These are phyloP conservation scores for Jatropha curcas DNA, from an alignment of 345 rosid genomes.

Conservation along the genomic window DNA sequence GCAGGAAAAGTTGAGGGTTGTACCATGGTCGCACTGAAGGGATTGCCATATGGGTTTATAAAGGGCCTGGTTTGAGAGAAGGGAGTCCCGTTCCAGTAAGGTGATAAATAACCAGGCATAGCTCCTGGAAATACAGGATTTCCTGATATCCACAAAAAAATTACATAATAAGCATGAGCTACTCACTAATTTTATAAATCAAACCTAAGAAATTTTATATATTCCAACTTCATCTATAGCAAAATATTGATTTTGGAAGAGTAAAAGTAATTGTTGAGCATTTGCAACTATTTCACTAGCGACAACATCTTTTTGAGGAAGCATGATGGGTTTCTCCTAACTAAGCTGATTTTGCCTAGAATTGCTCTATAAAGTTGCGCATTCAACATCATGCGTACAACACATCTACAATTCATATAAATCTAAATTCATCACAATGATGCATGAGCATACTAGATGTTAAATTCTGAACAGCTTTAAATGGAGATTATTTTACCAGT, in stretches of 20 bases:
- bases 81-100: constrained; percentile 37
- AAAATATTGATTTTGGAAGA: not conserved
- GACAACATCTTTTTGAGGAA: not conserved
- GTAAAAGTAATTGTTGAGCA: not conserved
- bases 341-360: not conserved
- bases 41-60: constrained; percentile 31
- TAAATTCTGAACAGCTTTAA: not conserved
- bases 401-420: not conserved
- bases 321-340: not conserved
- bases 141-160: constrained; percentile 27
- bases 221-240: not conserved
- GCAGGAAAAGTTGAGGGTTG: constrained; percentile 27
- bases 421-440: not conserved
- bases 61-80: constrained; percentile 31
- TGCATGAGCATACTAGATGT: not conserved
- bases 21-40: constrained; percentile 31
- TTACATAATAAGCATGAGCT: not conserved
- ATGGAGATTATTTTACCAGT: constrained; percentile 27
- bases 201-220: not conserved
- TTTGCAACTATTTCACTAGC: not conserved
- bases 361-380: too few species aligned
- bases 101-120: constrained; percentile 28
- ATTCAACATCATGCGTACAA: not conserved
- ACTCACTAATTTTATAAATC: not conserved
- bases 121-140: constrained; percentile 34